Conservation (phyloP, 2,329 filamentous ascomycete species). For the Fusarium sp. region DNA sequence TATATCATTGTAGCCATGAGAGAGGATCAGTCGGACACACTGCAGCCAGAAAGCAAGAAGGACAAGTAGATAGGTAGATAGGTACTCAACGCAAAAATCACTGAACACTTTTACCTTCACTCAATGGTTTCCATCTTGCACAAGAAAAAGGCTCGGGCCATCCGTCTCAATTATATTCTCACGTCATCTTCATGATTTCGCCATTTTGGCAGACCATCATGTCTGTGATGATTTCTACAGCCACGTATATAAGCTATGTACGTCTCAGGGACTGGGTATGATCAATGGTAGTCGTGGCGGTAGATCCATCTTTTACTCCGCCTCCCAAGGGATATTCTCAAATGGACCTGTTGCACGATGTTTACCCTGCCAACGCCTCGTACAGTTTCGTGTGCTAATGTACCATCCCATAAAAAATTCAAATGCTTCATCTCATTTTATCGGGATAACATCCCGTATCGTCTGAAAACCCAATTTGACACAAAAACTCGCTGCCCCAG, state of each 20-base stretch:
- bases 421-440: slow-evolving; percentile 41
- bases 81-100: slow-evolving; percentile 3
- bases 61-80: slow-evolving; percentile 57
- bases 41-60: slow-evolving; percentile 64
- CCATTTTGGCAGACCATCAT: slow-evolving; percentile 23
- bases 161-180: slow-evolving; percentile 39
- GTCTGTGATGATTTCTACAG: slow-evolving; percentile 39
- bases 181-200: slow-evolving; percentile 31
- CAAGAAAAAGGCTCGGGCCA: slow-evolving; percentile 7
- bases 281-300: slow-evolving; percentile 46
- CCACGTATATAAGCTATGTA: slow-evolving; percentile 49
- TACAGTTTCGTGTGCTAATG: slow-evolving; percentile 48
- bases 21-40: slow-evolving; percentile 74
- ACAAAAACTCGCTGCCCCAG: slow-evolving; percentile 20
- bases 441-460: slow-evolving; percentile 15
- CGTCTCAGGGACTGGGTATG: slow-evolving; percentile 40
- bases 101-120: background rate
- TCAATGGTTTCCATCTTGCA: background rate
- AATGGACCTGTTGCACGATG: slow-evolving; percentile 32
- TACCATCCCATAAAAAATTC: slow-evolving; percentile 47
- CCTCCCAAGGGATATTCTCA: slow-evolving; percentile 26
- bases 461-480: slow-evolving; percentile 34
- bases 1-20: slow-evolving; percentile 93
- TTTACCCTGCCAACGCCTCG: slow-evolving; percentile 46
- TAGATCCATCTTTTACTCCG: slow-evolving; percentile 42